Evolutionary conservation across 2,329 filamentous ascomycete species (phyloP).

Genomic region (Scytalidium lignicola): DNA sequence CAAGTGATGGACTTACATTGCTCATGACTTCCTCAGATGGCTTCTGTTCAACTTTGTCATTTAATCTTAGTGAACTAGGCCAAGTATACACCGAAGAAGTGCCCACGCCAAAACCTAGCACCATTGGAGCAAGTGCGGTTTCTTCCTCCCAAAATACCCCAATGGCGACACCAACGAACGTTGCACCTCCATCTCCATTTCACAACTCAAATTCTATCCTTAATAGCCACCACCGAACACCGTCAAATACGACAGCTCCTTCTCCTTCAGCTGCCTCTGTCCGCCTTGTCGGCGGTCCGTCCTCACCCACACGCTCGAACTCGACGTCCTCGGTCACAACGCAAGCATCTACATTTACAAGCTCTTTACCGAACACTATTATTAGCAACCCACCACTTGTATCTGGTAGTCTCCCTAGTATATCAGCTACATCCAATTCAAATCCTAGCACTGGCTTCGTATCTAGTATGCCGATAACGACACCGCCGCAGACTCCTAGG

Average conservation of each 20-base stretch:
- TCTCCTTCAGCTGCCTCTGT: constrained; percentile 48
- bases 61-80: constrained; percentile 77
- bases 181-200: constrained; percentile 57
- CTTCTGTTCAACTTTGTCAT: constrained; percentile 90
- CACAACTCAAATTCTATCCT: constrained; percentile 25
- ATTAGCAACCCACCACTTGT: constrained; percentile 76
- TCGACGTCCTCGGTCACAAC: constrained; percentile 77
- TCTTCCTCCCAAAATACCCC: constrained; percentile 62
- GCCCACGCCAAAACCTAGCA: constrained; percentile 40
- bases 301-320: constrained; percentile 79
- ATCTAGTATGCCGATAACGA: constrained; percentile 68
- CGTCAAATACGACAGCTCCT: constrained; percentile 53
- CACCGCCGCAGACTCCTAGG: constrained; percentile 83
- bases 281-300: constrained; percentile 55
- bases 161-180: constrained; percentile 63
- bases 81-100: constrained; percentile 70
- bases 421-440: constrained; percentile 55
- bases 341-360: constrained; percentile 44
- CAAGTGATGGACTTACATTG: constrained; percentile 69
- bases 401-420: constrained; percentile 68
- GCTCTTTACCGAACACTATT: constrained; percentile 37
- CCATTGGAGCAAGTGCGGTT: constrained; percentile 29
- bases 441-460: constrained; percentile 34
- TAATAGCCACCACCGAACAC: constrained; percentile 48
- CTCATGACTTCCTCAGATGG: constrained; percentile 98